Conservation (phyloP, 306 rosid species). For the Echinosophora koreensis region DNA sequence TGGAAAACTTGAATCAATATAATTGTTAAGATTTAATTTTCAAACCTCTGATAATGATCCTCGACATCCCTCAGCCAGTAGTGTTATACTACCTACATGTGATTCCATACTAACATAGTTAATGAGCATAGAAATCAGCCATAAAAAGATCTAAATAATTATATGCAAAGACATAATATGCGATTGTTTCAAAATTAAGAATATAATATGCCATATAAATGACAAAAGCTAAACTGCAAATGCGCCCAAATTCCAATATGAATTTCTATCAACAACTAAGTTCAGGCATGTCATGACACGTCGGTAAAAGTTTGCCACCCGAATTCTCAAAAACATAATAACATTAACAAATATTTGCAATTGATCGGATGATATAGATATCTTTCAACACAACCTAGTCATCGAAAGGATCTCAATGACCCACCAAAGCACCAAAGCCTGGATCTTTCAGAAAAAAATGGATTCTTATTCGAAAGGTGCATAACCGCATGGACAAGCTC, state of each 20-base stretch:
- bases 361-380: background rate
- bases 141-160: slow-evolving; percentile 29
- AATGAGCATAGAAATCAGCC: slow-evolving; percentile 17
- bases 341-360: slow-evolving; percentile 7
- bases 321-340: slow-evolving; percentile 8
- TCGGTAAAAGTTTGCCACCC: slow-evolving; percentile 1
- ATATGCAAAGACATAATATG: slow-evolving; percentile 13
- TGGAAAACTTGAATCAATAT: slow-evolving; percentile 32
- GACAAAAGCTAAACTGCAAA: slow-evolving; percentile 5
- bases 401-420: slow-evolving; percentile 2
- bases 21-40: slow-evolving; percentile 41
- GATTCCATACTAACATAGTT: slow-evolving; percentile 36
- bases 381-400: background rate
- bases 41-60: slow-evolving; percentile 96
- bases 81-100: slow-evolving; percentile 73
- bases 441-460: slow-evolving; percentile 16
- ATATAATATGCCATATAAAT: slow-evolving; percentile 7
- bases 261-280: slow-evolving; percentile 29
- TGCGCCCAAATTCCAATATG: slow-evolving; percentile 6
- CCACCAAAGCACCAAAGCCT: background rate
- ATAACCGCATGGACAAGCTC: background rate
- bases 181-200: slow-evolving; percentile 11
- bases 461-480: background rate
- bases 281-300: background rate
- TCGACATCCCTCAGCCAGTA: slow-evolving; percentile 95